These are phyloP conservation scores for Desmodesmus armatus DNA, from an alignment of 139 green algal species.

Conservation along the genomic window DNA sequence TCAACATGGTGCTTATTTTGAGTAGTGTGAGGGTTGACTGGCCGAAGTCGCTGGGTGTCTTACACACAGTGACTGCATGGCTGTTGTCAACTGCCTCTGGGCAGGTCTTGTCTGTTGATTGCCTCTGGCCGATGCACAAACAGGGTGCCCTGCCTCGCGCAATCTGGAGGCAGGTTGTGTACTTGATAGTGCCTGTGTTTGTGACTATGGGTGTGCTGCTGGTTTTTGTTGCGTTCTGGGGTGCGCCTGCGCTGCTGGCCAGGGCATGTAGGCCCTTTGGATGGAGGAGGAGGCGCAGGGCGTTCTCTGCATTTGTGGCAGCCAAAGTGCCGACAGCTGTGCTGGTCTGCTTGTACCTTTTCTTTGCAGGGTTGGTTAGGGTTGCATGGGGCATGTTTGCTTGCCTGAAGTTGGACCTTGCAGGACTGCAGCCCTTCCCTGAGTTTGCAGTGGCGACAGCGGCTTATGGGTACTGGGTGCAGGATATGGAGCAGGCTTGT, in stretches of 20 bases:
- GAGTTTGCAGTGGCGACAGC: not conserved
- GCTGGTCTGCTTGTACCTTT: slow-evolving; percentile 10
- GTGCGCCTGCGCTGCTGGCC: not conserved
- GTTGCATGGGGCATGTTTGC: slow-evolving; percentile 14
- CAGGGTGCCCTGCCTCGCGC: not conserved
- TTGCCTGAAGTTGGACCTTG: not conserved
- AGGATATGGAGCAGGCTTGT: not conserved
- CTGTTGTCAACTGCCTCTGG: not conserved
- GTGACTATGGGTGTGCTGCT: not conserved
- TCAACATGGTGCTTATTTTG: not conserved
- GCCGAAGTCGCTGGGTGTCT: not conserved
- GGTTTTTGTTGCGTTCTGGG: not conserved
- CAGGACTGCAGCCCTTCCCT: not conserved
- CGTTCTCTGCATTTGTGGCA: not conserved
- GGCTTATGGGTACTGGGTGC: not conserved
- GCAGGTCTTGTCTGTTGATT: slow-evolving; percentile 16
- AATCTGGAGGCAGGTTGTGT: not conserved
- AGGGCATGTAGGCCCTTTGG: not conserved
- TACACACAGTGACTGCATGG: not conserved
- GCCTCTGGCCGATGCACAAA: not conserved
- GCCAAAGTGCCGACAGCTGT: not conserved
- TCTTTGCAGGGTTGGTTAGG: not conserved
- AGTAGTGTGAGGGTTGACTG: not conserved
- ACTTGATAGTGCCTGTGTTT: not conserved
- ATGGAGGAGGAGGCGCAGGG: not conserved